Evolutionary conservation across 495 filamentous ascomycete species (phyloP).

Genomic region (Achaetomiella virescens): DNA sequence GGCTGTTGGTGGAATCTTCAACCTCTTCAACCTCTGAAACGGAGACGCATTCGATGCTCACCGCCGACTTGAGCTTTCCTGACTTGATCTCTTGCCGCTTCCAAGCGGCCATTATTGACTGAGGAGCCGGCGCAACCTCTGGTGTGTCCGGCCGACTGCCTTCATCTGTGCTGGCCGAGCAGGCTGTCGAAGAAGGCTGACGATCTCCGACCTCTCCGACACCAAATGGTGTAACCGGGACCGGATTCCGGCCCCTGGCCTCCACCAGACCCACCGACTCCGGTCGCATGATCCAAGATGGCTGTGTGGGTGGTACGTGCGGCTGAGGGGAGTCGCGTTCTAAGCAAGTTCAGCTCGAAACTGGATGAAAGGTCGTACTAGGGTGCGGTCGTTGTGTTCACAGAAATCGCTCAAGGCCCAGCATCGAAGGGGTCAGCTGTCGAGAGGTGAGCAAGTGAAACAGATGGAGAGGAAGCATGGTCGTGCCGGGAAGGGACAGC

Average conservation of each 20-base stretch:
- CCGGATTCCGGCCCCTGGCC: background rate
- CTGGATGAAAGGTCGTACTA: too few species aligned
- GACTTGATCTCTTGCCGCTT: background rate
- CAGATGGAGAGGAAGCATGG: too few species aligned
- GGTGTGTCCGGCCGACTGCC: background rate
- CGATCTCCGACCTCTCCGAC: background rate
- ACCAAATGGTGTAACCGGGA: background rate
- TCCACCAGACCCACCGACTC: constrained; percentile 7
- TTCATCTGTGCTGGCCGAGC: background rate
- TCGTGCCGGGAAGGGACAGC: too few species aligned
- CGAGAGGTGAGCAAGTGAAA: too few species aligned
- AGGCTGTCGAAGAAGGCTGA: background rate
- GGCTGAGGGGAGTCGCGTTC: background rate
- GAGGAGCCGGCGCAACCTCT: background rate
- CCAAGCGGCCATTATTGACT: constrained; percentile 16
- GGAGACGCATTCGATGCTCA: background rate
- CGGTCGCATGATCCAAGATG: background rate
- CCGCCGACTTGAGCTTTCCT: background rate
- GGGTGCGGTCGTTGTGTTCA: too few species aligned
- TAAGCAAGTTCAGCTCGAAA: too few species aligned
- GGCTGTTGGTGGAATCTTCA: background rate
- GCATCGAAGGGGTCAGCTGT: too few species aligned
- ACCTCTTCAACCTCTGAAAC: background rate
- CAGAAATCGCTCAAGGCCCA: too few species aligned
- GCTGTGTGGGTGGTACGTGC: background rate